Evolutionary conservation across 257 asterid species (phyloP).

Genomic region (Mentha longifolia): DNA sequence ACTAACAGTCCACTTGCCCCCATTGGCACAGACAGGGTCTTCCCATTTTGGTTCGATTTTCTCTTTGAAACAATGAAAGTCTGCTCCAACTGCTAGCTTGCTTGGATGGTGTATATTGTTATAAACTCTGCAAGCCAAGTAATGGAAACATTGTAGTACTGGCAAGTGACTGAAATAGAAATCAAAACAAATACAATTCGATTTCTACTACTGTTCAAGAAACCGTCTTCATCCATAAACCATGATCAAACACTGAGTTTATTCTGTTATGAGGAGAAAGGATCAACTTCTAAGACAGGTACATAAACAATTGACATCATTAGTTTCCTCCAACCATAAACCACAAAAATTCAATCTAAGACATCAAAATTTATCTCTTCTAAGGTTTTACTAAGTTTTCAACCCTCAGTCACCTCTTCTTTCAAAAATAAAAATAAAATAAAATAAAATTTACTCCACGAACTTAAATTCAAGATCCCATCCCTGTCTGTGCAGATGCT

Average conservation of each 20-base stretch:
- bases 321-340: neutral
- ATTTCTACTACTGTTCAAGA: neutral
- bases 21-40: slow-evolving; percentile 91
- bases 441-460: too few relatives aligned
- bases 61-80: slow-evolving; percentile 84
- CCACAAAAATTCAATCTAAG: neutral
- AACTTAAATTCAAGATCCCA: neutral
- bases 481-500: neutral
- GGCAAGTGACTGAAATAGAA: neutral
- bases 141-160: neutral
- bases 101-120: slow-evolving; percentile 87
- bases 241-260: neutral
- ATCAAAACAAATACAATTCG: neutral
- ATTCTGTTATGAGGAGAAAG: neutral
- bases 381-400: neutral
- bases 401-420: too few relatives aligned
- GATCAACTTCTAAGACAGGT: neutral
- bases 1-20: slow-evolving; percentile 85
- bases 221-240: neutral
- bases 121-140: slow-evolving; percentile 60
- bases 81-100: slow-evolving; percentile 80
- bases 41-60: slow-evolving; percentile 96
- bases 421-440: too few relatives aligned
- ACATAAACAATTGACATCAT: neutral
- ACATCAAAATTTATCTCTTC: neutral